Percentiles rank a stretch among this genome's conserved stretches.
Evolutionary conservation across 2,329 filamentous ascomycete species (phyloP).

Genomic region (Macrophomina tecta): DNA sequence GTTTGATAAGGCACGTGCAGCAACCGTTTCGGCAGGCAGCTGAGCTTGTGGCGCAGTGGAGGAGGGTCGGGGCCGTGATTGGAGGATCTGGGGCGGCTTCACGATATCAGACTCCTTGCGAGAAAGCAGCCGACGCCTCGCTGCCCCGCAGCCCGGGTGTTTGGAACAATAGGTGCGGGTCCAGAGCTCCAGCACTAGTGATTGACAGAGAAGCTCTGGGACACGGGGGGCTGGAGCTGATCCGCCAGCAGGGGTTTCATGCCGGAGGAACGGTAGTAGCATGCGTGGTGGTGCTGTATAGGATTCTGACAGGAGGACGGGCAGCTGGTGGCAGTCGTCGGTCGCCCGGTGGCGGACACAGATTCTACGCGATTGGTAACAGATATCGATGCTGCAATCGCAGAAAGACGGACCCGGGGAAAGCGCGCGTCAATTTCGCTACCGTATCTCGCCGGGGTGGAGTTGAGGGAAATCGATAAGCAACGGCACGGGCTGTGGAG

Average conservation of each 20-base stretch:
- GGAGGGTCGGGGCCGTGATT: neutral
- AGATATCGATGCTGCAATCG: slow-evolving; percentile 1
- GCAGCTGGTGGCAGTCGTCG: neutral
- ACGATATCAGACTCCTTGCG: neutral
- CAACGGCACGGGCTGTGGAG: slow-evolving; percentile 9
- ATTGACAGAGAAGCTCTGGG: neutral
- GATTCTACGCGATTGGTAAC: slow-evolving; percentile 1
- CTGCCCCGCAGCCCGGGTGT: neutral
- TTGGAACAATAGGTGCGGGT: neutral
- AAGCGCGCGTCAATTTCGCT: neutral
- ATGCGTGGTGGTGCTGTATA: neutral
- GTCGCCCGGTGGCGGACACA: neutral
- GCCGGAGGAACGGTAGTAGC: neutral
- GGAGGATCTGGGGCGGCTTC: neutral
- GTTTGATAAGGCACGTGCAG: neutral
- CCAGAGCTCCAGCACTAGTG: neutral
- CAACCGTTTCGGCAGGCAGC: neutral
- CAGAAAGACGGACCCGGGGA: neutral
- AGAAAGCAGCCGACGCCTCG: neutral
- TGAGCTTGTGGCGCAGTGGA: neutral
- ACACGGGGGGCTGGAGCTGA: neutral
- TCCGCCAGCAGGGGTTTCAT: slow-evolving; percentile 1
- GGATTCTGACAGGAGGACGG: neutral
- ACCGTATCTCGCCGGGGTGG: slow-evolving; percentile 15
- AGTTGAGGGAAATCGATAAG: slow-evolving; percentile 8